Evolutionary conservation across 768 basidiomycete genomes (phyloP), one percentile per base, ranked within the genome.

Genomic region (Suillus subluteus): DNA sequence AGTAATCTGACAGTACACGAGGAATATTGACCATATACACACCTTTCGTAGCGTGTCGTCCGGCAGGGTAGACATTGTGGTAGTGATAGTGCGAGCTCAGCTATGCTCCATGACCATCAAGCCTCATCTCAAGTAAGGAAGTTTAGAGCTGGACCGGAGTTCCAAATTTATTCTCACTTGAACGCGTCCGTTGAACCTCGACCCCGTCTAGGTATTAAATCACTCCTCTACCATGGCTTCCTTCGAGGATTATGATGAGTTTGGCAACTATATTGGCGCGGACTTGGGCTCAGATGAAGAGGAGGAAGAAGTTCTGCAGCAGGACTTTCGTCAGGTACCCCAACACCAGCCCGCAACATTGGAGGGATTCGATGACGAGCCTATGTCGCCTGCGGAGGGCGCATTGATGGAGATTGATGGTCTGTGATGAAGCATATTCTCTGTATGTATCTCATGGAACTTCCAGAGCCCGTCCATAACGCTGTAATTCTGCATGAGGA

Each of bases 191-290:
- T 63, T 46, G 40, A 63, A 69, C 43, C 48, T 35, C 13, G n/a
- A 23, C 66, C 11, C 38, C 66, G 62, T 18, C 35, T 66, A 59
- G n/a, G 55, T 46, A 43, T 62, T 62, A 32, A 30, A 26, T 43
- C 63, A 18, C 55, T 63, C 59, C 38, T 62, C 44, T 44, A 69
- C 63, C 58, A 88, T 88, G 87, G 85, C 83, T 48, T 88, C 87
- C 37, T 80, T 86, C 66, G 84, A 94, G 71, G 92, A 94, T 76
- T 94, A 94, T 73, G 92, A 94, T 73, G 93, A 98, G 81, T 97
- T 97, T 75, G 96, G 96, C 71, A 98, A 98, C 84, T 98, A 98
- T 80, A 96, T 98, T 76, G 96, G 96, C 67, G 95, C 89, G 32
- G 96, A 97, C 82, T 82, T 97, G 58, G 95, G 93, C 72, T 97